Conservation (phyloP, 345 rosid species). For the Schrenkiella parvula region DNA sequence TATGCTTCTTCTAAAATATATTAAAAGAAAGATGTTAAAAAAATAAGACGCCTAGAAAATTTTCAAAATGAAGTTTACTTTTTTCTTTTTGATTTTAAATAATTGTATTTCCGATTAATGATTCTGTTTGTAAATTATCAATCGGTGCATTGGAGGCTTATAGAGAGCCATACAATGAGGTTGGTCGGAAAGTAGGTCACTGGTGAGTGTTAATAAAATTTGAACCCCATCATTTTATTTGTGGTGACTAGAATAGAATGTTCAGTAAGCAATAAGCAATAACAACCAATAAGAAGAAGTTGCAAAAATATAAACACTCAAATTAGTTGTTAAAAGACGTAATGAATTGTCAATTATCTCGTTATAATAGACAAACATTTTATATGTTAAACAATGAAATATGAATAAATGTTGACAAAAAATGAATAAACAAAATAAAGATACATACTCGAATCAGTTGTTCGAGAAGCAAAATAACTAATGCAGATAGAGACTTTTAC, state of each 20-base stretch:
- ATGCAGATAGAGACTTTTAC: neutral
- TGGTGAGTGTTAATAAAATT: constrained; percentile 13
- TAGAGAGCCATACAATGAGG: constrained; percentile 21
- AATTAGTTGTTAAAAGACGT: neutral
- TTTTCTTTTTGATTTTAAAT: too few relatives aligned
- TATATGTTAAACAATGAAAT: neutral
- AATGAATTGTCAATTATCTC: neutral
- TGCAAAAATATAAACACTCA: neutral
- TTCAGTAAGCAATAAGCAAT: too few relatives aligned
- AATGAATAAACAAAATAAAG: neutral
- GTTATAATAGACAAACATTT: neutral
- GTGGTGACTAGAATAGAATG: constrained; percentile 1
- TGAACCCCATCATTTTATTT: neutral
- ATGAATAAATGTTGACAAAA: neutral
- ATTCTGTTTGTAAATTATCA: neutral
- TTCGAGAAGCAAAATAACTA: neutral
- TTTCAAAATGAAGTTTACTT: too few relatives aligned
- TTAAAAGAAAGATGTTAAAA: too few relatives aligned
- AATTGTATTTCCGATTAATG: too few relatives aligned
- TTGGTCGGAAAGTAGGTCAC: constrained; percentile 29
- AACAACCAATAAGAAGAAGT: neutral
- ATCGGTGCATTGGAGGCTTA: neutral
- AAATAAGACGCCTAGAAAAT: too few relatives aligned
- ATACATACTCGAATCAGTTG: neutral
- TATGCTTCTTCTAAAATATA: too few relatives aligned